Percentiles rank a stretch among this genome's conserved stretches.
phyloP scores from a whole-genome alignment of 2,329 filamentous ascomycete genomes.

The Botrytis paeoniae region DNA sequence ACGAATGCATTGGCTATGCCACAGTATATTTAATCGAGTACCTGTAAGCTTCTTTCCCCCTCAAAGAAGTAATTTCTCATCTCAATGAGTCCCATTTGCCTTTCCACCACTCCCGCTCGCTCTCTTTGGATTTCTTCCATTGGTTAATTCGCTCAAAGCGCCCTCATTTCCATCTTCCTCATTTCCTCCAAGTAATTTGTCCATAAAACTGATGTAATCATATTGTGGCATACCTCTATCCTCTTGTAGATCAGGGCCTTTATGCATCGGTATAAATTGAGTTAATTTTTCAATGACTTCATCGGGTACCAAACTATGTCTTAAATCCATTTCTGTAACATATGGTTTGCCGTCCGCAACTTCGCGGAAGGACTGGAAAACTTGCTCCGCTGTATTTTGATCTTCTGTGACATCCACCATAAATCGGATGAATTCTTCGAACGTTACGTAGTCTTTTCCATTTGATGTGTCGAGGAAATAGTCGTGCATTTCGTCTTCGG shows the following conservation, averaged over 20 bases:
- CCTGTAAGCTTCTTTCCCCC: neutral
- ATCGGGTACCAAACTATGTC: conserved; percentile 92
- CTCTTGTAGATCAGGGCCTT: conserved; percentile 79
- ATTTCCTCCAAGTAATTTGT: conserved; percentile 62
- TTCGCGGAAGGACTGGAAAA: conserved; percentile 96
- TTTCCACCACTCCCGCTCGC: conserved; percentile 16
- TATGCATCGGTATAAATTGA: conserved; percentile 79
- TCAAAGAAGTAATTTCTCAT: neutral
- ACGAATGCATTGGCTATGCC: conserved; percentile 4
- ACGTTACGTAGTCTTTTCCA: conserved; percentile 77
- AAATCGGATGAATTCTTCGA: conserved; percentile 98
- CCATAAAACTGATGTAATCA: conserved; percentile 98
- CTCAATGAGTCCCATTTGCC: conserved; percentile 13
- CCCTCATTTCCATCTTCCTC: conserved; percentile 29
- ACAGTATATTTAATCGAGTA: conserved; percentile 14
- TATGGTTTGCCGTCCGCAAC: conserved; percentile 98
- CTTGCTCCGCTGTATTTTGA: conserved; percentile 97
- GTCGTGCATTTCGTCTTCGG: conserved; percentile 96
- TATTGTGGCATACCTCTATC: conserved; percentile 84
- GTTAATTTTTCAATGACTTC: conserved; percentile 93
- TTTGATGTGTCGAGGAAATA: conserved; percentile 87
- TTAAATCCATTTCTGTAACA: conserved; percentile 94
- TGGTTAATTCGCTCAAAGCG: conserved; percentile 30
- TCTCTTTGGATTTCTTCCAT: conserved; percentile 31
- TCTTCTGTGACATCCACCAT: conserved; percentile 99